Base-by-base conservation (phyloP, 148 eudicot genomes). In the Cornus florida region DNA sequence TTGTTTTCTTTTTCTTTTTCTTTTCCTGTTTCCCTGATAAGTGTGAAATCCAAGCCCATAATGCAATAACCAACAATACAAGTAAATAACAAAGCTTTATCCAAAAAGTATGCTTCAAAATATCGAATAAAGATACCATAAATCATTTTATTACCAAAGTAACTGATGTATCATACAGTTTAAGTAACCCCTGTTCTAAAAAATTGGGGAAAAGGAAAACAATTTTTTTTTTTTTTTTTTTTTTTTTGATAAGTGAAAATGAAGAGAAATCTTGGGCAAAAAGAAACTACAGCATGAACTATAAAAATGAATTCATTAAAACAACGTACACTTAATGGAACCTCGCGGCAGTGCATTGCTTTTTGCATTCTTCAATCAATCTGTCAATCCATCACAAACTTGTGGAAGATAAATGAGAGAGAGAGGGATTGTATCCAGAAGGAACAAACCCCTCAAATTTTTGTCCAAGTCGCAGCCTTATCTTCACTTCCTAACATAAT, bases 361-460 rank as follows among this genome's bases (percentile, higher is more conserved):
- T 43, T 71, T 48, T 56, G 60, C 74, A 73, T 28, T 73, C 75
- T 73, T 73, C 75, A 53, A 73, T 50, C 13, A 17, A 23, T 10
- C 11, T n/a, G 23, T 62, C 66, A 62, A 62, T 62, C 66, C 66
- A 62, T 62, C 66, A n/a, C 64, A 12, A 13, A 10, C 14, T 57
- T 17, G 64, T 5, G 14, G 66, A 62, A 19, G 23, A 62, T 62
- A 62, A 17, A 62, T 6, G 1, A 17, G 23, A 8, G 23, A 8
- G 19, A 53, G 12, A 14, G 14, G 59, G 3, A 53, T 53, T 43
- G 8, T 43, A 4, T 43, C 48, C 8, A 43, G 48, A 43, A 4
- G 10, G 48, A 43, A 43, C 48, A 43, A 43, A 43, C 48, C 48
- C 10, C 48, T 43, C 10, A 43, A 43, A 43, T 43, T 43, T 43